These are phyloP conservation scores for Alternaria sp. DNA, from an alignment of 2,329 filamentous ascomycete species.

Conservation along the genomic window DNA sequence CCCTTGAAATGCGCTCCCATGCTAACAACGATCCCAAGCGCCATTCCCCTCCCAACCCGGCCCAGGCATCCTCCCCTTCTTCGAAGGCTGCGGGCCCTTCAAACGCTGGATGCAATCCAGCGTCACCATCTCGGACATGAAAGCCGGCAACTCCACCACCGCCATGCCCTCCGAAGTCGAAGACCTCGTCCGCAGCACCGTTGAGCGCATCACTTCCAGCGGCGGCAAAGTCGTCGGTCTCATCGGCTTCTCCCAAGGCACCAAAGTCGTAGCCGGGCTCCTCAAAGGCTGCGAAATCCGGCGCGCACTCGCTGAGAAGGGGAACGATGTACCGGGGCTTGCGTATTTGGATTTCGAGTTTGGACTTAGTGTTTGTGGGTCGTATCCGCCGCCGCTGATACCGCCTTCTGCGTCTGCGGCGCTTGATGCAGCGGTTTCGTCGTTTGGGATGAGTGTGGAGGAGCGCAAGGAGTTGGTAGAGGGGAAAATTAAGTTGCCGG, in stretches of 20 bases:
- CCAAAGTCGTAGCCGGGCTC: constrained; percentile 41
- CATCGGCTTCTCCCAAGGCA: constrained; percentile 44
- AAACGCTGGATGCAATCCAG: constrained; percentile 37
- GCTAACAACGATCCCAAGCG: constrained; percentile 20
- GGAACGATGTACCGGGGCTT: not conserved
- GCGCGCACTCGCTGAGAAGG: constrained; percentile 7
- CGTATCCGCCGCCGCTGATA: constrained; percentile 39
- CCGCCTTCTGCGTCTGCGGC: constrained; percentile 16
- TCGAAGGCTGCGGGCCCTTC: constrained; percentile 47
- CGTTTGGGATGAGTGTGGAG: not conserved
- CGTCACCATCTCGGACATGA: constrained; percentile 24
- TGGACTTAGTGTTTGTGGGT: constrained; percentile 31
- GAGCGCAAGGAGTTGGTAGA: constrained; percentile 15
- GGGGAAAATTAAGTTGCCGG: constrained; percentile 33
- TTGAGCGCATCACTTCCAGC: constrained; percentile 11
- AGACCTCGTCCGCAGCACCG: constrained; percentile 21
- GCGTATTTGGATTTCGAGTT: constrained; percentile 30
- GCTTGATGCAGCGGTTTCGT: constrained; percentile 4
- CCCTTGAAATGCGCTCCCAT: not conserved
- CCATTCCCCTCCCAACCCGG: constrained; percentile 43
- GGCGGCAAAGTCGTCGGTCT: constrained; percentile 38
- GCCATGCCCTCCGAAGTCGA: constrained; percentile 30
- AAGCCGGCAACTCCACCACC: constrained; percentile 11
- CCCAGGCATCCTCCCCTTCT: constrained; percentile 47
- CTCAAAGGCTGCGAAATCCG: constrained; percentile 33